These are phyloP conservation scores for Penicillium sclerotiorum DNA, from an alignment of 2,329 filamentous ascomycete genomes.

Conservation along the genomic window DNA sequence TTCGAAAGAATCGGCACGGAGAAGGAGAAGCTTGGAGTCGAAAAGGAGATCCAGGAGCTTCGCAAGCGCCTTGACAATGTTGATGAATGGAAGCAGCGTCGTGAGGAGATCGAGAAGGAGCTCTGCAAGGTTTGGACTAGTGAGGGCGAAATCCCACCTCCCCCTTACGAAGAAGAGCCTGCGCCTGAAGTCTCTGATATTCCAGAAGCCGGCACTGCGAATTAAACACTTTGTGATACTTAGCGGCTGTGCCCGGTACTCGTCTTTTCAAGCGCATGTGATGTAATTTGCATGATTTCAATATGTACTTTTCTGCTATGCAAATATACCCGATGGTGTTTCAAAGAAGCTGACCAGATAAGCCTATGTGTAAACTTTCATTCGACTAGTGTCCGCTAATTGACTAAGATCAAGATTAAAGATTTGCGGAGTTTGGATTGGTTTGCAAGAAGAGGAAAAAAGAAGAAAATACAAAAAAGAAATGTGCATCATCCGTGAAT, in stretches of 20 bases:
- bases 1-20: constrained; percentile 93
- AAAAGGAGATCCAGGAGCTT: constrained; percentile 85
- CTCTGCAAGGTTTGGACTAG: constrained; percentile 65
- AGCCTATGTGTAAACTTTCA: no score
- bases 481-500: constrained; percentile 45
- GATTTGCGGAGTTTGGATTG: no score
- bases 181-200: background rate
- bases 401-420: no score
- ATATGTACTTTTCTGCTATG: no score
- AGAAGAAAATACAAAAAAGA: no score
- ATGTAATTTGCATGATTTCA: no score
- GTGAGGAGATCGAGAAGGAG: constrained; percentile 80
- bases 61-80: constrained; percentile 79
- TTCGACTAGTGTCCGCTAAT: no score
- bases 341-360: no score
- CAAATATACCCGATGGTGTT: no score
- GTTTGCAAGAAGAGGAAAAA: no score
- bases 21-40: constrained; percentile 88
- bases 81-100: constrained; percentile 77
- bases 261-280: no score
- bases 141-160: constrained; percentile 38
- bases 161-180: constrained; percentile 35
- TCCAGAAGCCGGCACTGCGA: constrained; percentile 4
- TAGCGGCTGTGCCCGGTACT: no score
- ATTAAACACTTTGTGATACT: background rate